Base-by-base conservation (phyloP, 2,329 filamentous ascomycete genomes). In the Aspergillus fijiensis region DNA sequence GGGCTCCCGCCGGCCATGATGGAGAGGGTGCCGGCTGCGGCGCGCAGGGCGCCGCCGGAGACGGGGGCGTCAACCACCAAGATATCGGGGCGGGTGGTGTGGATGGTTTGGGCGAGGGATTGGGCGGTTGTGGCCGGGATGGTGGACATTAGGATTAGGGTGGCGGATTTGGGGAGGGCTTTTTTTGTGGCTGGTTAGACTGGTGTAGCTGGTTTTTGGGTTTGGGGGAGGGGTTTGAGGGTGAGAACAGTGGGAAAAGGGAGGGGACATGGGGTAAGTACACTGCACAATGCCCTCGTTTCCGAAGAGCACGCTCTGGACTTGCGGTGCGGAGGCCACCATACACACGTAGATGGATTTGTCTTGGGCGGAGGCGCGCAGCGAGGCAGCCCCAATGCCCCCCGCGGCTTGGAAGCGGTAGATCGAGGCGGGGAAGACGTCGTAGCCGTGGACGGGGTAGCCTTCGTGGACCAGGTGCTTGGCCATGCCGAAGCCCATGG, bases 401-500 rank as follows among this genome's bases (percentile, higher is more conserved):
- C 89, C 88, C 0, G 85, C 86, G 4, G 81, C 76, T 48, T 81
- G 76, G 78, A 91, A 91, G 23, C 82, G 84, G 58, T 89, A 84
- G 35, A 91, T 81, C 0, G 88, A 87, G 5, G 88, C 86, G 2
- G 79, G 78, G 77, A 85, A 91, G 47, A 91, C 84, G 69, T 92
- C 89, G 72, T 87, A 92, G 58, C 89, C 89, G 23, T 85, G 87
- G 25, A 92, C 88, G 27, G 78, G 62, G 74, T 88, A 90, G 60
- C 87, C 87, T 64, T 84, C 77, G 65, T 86, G 85, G 68, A 91
- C 80, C 50, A 92, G 84, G 71, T 91, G 84, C 61, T 85, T 89
- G 64, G 89, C 89, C 89, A 92, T 92, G 71, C 89, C 89, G 73
- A 91, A 89, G 71, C 89, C 89, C 89, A 92, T 92, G 75, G 89